These are phyloP conservation scores for Hericium rajendrae DNA, from an alignment of 768 basidiomycete genomes.

Conservation along the genomic window DNA sequence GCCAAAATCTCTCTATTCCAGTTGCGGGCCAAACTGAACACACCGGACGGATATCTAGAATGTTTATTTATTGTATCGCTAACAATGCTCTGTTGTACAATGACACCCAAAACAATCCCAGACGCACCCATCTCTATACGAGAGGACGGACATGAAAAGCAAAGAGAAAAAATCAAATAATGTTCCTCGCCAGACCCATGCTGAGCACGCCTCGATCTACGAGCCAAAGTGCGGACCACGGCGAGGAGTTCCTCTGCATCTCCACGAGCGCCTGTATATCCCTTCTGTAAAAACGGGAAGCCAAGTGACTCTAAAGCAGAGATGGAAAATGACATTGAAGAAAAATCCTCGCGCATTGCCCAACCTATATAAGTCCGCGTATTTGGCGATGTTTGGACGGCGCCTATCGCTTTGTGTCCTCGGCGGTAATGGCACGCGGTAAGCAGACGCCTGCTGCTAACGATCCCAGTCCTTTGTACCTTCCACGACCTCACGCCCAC, in stretches of 20 bases:
- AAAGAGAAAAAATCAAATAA: background rate
- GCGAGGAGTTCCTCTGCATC: constrained; percentile 15
- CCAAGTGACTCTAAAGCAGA: constrained; percentile 21
- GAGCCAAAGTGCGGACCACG: constrained; percentile 11
- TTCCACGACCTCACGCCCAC: too few species aligned
- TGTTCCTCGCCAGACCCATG: constrained; percentile 14
- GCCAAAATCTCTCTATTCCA: background rate
- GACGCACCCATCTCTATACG: too few species aligned
- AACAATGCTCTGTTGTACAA: background rate
- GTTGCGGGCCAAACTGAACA: background rate
- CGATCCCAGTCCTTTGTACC: too few species aligned
- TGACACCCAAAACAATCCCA: too few species aligned
- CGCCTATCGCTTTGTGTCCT: background rate
- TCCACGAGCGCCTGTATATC: constrained; percentile 19
- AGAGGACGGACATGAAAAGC: background rate
- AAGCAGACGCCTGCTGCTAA: too few species aligned
- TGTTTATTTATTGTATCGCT: background rate
- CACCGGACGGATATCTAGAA: too few species aligned
- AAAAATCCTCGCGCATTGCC: background rate
- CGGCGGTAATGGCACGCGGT: too few species aligned
- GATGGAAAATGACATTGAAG: constrained; percentile 10
- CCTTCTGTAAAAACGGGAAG: constrained; percentile 12
- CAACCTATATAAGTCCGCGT: background rate
- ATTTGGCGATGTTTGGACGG: constrained; percentile 11
- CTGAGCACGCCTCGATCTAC: constrained; percentile 6